Base-by-base conservation (phyloP, 139 green algal species). In the Diplosphaera chodatii region DNA sequence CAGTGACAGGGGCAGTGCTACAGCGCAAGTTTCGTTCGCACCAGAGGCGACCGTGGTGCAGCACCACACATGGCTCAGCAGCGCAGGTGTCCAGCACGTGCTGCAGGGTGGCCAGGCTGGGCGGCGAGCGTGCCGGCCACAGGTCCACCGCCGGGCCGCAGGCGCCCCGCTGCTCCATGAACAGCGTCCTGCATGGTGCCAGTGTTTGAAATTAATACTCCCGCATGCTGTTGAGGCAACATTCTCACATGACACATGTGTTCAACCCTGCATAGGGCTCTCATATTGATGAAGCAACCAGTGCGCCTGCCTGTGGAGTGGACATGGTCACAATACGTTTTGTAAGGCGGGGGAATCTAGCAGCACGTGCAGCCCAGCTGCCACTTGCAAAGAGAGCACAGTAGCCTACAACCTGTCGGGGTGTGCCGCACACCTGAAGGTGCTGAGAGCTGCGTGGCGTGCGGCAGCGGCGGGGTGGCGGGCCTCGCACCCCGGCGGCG, bases 151-250 rank as follows among this genome's bases (percentile, higher is more conserved):
- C 48, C 0, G 41, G 8, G 31, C 78, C 78, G 22, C 41, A 69
- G 1, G 65, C 27, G 4, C 15, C 30, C 1, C 78, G 34, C 28
- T 69, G 65, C 55, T 83, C 78, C 78, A 80, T 80, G 25, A 80
- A 83, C 29, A 75, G 37, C 13, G 78, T 74, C 2, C 71, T 70
- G 59, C 18, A 28, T 29, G 70, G 34, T n/a, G n/a, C n/a, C n/a
- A n/a, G n/a, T n/a, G n/a, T n/a, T n/a, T n/a, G n/a, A n/a, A n/a
- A n/a, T n/a, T n/a, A n/a, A n/a, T n/a, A n/a, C n/a, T n/a, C n/a
- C n/a, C n/a, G n/a, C n/a, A n/a, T n/a, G n/a, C n/a, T n/a, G n/a
- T n/a, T n/a, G n/a, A n/a, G n/a, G n/a, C n/a, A n/a, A n/a, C n/a
- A n/a, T n/a, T n/a, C n/a, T n/a, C n/a, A n/a, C n/a, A n/a, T n/a